phyloP scores from a whole-genome alignment of 306 rosid genomes.

The Castanospermum australe region DNA sequence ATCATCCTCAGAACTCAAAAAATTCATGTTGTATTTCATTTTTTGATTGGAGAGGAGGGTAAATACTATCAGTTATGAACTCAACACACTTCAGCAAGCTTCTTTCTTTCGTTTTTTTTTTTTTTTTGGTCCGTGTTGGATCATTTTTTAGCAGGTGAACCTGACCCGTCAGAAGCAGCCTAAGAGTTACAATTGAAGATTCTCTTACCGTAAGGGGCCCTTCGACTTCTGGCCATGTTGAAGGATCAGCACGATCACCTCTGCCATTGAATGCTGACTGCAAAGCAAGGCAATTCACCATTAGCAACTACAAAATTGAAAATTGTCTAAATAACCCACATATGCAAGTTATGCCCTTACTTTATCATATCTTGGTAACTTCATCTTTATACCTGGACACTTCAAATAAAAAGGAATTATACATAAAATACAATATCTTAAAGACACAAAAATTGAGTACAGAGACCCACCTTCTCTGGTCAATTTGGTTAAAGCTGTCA shows the following conservation, averaged over 20 bases:
- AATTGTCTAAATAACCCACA: background rate
- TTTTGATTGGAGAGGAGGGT: background rate
- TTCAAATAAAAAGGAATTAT: slow-evolving; percentile 33
- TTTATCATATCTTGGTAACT: slow-evolving; percentile 89
- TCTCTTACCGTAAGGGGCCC: slow-evolving; percentile 77
- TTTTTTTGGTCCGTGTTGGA: background rate
- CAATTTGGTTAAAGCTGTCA: slow-evolving; percentile 57
- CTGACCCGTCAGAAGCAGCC: background rate
- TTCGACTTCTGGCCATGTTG: slow-evolving; percentile 85
- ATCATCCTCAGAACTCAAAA: background rate
- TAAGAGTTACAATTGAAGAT: slow-evolving; percentile 15
- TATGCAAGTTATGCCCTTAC: slow-evolving; percentile 41
- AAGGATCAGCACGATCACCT: slow-evolving; percentile 88
- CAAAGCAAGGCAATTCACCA: slow-evolving; percentile 23
- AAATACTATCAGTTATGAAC: background rate
- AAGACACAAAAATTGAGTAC: background rate
- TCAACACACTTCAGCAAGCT: background rate
- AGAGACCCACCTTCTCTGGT: slow-evolving; percentile 70
- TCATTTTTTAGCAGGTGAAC: background rate
- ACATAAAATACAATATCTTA: slow-evolving; percentile 8
- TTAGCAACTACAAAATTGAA: slow-evolving; percentile 25
- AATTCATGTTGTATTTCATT: background rate
- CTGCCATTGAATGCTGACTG: slow-evolving; percentile 88
- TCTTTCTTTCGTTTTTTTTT: background rate
- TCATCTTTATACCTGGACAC: slow-evolving; percentile 77